Conservation (phyloP, 208 protist species). For the Leishmania braziliensis region DNA sequence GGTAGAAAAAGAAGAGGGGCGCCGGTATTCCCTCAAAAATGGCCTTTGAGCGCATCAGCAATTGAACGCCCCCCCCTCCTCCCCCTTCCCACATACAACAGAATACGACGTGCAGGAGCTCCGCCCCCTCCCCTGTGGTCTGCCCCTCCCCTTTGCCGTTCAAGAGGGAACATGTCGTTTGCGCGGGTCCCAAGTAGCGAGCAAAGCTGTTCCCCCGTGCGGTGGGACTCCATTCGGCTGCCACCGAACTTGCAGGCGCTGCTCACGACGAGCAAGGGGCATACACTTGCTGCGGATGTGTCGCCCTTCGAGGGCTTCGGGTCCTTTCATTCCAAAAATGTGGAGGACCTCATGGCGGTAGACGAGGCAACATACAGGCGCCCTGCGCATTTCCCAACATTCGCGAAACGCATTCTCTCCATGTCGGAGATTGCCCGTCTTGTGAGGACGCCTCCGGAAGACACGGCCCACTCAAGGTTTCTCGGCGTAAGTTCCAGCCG, state of each 20-base stretch:
- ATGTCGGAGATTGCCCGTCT: slow-evolving; percentile 36
- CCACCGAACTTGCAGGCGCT: slow-evolving; percentile 24
- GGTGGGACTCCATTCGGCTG: slow-evolving; percentile 43
- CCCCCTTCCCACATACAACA: background rate
- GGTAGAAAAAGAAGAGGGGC: background rate
- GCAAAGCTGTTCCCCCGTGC: slow-evolving; percentile 17
- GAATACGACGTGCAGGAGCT: background rate
- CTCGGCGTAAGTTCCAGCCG: background rate
- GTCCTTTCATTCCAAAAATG: slow-evolving; percentile 92
- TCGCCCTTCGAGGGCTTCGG: slow-evolving; percentile 88
- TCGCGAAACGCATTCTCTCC: slow-evolving; percentile 51
- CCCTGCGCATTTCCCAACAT: slow-evolving; percentile 44
- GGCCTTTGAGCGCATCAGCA: background rate
- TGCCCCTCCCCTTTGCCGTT: background rate
- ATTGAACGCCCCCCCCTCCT: background rate
- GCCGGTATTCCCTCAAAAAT: background rate
- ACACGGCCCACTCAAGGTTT: background rate
- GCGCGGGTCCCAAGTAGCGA: background rate
- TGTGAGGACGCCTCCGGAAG: background rate
- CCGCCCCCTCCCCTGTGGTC: too few relatives aligned
- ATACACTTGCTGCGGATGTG: slow-evolving; percentile 31
- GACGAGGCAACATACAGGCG: slow-evolving; percentile 46
- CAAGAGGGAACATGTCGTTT: slow-evolving; percentile 1
- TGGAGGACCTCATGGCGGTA: slow-evolving; percentile 77
- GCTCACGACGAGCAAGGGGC: slow-evolving; percentile 35